Evolutionary conservation across 202 grass and related monocot species (phyloP).

Genomic region (Brachypodium distachyon): DNA sequence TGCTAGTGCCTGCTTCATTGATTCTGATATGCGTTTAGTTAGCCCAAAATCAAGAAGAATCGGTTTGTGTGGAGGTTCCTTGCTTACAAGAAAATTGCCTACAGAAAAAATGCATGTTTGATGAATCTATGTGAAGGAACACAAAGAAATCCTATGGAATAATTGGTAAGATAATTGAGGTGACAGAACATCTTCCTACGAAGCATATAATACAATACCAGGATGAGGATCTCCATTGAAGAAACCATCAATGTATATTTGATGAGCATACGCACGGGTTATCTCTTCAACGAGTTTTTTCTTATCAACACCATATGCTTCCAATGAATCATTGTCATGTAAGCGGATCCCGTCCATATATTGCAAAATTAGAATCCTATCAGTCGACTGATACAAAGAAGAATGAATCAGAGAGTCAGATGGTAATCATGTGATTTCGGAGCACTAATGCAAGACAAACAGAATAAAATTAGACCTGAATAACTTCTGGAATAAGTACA

Average conservation of each 20-base stretch:
- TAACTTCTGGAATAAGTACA: conserved; percentile 89
- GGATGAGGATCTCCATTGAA: conserved; percentile 99
- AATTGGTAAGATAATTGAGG: neutral
- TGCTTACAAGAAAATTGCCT: conserved; percentile 99
- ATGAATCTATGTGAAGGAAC: neutral
- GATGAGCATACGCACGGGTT: conserved; percentile 95
- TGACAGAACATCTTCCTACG: conserved; percentile 16
- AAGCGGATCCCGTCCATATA: conserved; percentile 97
- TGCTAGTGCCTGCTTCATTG: conserved; percentile 86
- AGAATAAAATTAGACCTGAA: conserved; percentile 59
- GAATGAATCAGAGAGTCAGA: conserved; percentile 12
- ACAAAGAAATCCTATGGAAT: neutral
- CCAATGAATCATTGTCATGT: conserved; percentile 73
- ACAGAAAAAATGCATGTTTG: conserved; percentile 16
- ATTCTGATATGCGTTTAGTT: conserved; percentile 74
- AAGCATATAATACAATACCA: conserved; percentile 40
- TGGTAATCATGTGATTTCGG: neutral
- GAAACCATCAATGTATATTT: conserved; percentile 96
- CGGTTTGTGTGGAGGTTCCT: conserved; percentile 76
- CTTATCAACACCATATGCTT: conserved; percentile 81
- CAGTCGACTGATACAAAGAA: conserved; percentile 71
- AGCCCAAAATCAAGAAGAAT: conserved; percentile 98
- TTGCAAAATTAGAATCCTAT: conserved; percentile 80
- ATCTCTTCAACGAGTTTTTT: conserved; percentile 94
- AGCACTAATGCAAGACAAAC: conserved; percentile 12